These are phyloP conservation scores for Urostyla sp. DNA, from an alignment of 73 alveolate species.

Conservation along the genomic window DNA sequence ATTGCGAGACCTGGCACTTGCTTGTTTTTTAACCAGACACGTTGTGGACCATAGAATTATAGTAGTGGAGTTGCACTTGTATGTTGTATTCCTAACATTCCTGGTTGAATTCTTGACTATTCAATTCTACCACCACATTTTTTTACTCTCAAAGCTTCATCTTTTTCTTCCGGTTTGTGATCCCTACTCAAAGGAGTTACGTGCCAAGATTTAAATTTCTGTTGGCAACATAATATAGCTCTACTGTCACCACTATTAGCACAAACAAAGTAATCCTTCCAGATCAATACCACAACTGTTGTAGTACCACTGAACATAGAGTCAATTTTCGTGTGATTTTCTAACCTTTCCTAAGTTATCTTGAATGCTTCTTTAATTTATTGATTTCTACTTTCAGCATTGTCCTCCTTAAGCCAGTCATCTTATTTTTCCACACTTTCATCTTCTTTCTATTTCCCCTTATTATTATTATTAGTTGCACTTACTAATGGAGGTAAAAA, in stretches of 20 bases:
- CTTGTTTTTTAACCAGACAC: conserved; percentile 68
- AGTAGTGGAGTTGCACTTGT: conserved; percentile 2
- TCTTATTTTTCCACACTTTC: conserved; percentile 3
- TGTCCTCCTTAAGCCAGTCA: conserved; percentile 8
- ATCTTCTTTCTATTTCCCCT: not conserved
- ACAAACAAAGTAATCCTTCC: conserved; percentile 48
- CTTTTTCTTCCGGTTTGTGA: conserved; percentile 66
- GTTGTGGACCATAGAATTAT: conserved; percentile 59
- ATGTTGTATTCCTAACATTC: conserved; percentile 17
- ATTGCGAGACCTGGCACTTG: conserved; percentile 74
- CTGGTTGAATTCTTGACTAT: conserved; percentile 25
- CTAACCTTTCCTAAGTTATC: conserved; percentile 4
- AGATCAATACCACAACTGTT: conserved; percentile 31
- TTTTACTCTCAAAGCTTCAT: conserved; percentile 60
- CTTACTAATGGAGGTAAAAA: conserved; percentile 17
- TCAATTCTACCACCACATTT: conserved; percentile 58
- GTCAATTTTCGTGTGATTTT: conserved; percentile 22
- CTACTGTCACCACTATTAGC: conserved; percentile 77
- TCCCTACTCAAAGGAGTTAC: conserved; percentile 51
- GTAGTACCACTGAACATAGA: conserved; percentile 65
- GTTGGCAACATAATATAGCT: conserved; percentile 57
- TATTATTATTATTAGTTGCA: not conserved
- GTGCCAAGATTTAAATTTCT: conserved; percentile 51
- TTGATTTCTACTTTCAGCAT: not conserved
- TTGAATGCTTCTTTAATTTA: conserved; percentile 35